These are phyloP conservation scores for Hyphodiscus sp. DNA, from an alignment of 2,329 filamentous ascomycete genomes.

Conservation along the genomic window DNA sequence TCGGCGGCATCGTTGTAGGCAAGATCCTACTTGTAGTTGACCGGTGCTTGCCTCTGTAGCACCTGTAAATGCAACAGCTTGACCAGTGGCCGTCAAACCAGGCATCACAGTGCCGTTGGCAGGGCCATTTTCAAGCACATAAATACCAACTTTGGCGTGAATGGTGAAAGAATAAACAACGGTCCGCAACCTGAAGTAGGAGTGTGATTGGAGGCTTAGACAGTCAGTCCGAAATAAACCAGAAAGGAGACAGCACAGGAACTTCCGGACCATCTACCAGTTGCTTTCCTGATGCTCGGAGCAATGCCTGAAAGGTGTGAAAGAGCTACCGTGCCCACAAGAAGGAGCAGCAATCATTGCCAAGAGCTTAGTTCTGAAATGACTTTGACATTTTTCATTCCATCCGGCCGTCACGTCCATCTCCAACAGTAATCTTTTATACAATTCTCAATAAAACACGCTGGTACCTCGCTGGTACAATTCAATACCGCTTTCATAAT, in stretches of 20 bases:
- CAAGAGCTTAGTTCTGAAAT: not conserved
- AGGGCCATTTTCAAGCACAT: conserved; percentile 37
- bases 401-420: not conserved
- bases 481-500: conserved; percentile 10
- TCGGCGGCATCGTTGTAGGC: conserved; percentile 35
- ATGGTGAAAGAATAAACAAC: too few relatives aligned
- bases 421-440: not conserved
- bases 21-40: conserved; percentile 35
- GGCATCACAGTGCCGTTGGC: conserved; percentile 32
- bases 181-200: not conserved
- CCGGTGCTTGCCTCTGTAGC: conserved; percentile 17
- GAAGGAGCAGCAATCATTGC: not conserved
- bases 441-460: not conserved
- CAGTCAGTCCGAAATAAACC: too few relatives aligned
- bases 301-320: not conserved
- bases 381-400: not conserved
- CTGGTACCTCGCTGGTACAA: not conserved
- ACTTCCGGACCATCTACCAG: not conserved
- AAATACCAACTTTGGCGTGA: conserved; percentile 33
- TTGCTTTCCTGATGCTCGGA: not conserved
- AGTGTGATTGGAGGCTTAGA: not conserved
- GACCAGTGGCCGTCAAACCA: conserved; percentile 32
- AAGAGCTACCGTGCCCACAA: not conserved
- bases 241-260: not conserved
- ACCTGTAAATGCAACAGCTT: conserved; percentile 31